These are phyloP conservation scores for Kluyveromyces sp. DNA, from an alignment of 1,139 yeast species.

Conservation along the genomic window DNA sequence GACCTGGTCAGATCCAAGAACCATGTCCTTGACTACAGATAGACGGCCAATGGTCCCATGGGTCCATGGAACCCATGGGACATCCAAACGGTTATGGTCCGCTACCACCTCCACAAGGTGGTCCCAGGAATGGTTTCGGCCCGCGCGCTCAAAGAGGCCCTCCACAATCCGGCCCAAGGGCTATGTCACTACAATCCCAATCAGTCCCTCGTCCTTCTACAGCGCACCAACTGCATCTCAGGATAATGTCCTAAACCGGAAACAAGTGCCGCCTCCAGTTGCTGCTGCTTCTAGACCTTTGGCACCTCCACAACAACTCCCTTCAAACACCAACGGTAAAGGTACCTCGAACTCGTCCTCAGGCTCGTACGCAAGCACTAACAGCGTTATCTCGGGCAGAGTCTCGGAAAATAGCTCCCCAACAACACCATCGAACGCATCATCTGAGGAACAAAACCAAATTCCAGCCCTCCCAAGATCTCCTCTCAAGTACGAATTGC, in stretches of 20 bases:
- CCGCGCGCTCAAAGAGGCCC: constrained; percentile 6
- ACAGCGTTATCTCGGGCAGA: constrained; percentile 4
- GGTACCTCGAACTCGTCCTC: constrained; percentile 7
- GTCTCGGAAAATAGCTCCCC: not conserved
- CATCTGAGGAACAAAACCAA: not conserved
- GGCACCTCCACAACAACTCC: not conserved
- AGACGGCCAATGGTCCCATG: constrained; percentile 2
- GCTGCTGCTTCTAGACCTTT: not conserved
- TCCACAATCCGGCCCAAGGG: constrained; percentile 11
- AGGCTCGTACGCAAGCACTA: constrained; percentile 4
- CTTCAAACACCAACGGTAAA: not conserved
- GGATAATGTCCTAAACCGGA: not conserved
- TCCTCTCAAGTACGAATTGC: constrained; percentile 1
- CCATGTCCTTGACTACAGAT: constrained; percentile 19
- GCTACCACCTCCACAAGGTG: not conserved
- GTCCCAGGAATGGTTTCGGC: constrained; percentile 1
- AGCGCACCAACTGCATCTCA: not conserved
- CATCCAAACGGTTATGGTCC: not conserved
- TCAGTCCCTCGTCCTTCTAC: constrained; percentile 1
- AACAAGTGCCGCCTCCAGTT: not conserved
- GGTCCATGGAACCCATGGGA: not conserved
- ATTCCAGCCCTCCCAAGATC: constrained; percentile 1
- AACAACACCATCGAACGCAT: constrained; percentile 1
- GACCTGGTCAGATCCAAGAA: constrained; percentile 11
- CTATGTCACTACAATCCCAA: constrained; percentile 15